phyloP scores from a whole-genome alignment of 805 yeast species.

The Blastobotrys parvus region DNA sequence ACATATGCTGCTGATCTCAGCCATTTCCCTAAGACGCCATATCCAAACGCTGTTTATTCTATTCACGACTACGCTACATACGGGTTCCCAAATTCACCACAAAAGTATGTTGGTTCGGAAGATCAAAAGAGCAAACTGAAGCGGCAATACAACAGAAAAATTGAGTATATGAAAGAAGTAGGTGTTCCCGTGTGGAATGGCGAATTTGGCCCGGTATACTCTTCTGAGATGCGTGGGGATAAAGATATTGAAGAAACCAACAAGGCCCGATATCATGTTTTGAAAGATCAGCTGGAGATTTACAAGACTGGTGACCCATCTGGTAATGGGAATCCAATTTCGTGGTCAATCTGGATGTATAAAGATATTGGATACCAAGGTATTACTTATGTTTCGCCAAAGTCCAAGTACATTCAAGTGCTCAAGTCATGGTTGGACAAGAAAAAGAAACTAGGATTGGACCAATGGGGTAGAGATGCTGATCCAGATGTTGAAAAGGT shows the following conservation, averaged over 20 bases:
- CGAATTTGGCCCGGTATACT: constrained; percentile 45
- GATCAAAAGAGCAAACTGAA: constrained; percentile 32
- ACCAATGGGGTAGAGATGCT: constrained; percentile 43
- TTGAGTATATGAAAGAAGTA: constrained; percentile 34
- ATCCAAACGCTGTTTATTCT: constrained; percentile 41
- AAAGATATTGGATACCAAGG: constrained; percentile 49
- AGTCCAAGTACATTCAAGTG: constrained; percentile 35
- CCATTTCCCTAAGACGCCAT: constrained; percentile 33
- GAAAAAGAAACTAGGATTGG: constrained; percentile 39
- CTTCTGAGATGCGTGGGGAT: constrained; percentile 35
- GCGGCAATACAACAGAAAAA: constrained; percentile 36
- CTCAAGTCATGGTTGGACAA: constrained; percentile 36
- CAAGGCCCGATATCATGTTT: constrained; percentile 33
- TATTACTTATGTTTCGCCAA: constrained; percentile 38
- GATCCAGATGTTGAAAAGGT: constrained; percentile 33
- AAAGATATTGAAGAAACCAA: constrained; percentile 32
- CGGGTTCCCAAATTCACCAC: constrained; percentile 35
- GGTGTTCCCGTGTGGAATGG: constrained; percentile 48
- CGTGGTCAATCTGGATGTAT: constrained; percentile 48
- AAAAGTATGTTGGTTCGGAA: constrained; percentile 29
- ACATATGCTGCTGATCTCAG: constrained; percentile 45
- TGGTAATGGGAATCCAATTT: constrained; percentile 37
- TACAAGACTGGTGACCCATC: constrained; percentile 41
- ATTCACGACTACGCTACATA: constrained; percentile 40
- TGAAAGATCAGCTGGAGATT: constrained; percentile 39